Evolutionary conservation across 1,284 basidiomycete genomes (phyloP).

Genomic region (Stygiomarasmius scandens): DNA sequence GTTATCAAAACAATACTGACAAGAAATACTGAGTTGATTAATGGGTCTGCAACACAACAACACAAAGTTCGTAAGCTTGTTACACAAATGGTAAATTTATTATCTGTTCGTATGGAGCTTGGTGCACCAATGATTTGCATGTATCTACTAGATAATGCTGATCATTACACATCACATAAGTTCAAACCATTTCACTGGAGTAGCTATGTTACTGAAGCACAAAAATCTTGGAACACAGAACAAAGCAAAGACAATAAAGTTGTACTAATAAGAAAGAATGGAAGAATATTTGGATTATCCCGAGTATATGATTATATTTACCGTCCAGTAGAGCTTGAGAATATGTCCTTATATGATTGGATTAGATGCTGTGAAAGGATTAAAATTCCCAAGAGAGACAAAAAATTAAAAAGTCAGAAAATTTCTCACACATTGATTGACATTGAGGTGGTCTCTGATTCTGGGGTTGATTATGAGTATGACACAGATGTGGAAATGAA

Average conservation of each 20-base stretch:
- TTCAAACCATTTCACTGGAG: conserved; percentile 32
- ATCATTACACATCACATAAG: conserved; percentile 31
- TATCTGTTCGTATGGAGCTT: conserved; percentile 30
- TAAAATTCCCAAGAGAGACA: neutral
- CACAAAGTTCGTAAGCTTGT: conserved; percentile 30
- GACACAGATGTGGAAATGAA: neutral
- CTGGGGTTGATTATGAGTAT: conserved; percentile 17
- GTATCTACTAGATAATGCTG: conserved; percentile 31
- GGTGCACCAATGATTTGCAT: conserved; percentile 30
- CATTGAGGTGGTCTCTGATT: too few relatives aligned
- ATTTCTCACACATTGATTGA: conserved; percentile 28
- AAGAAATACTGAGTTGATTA: conserved; percentile 23
- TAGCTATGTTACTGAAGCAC: conserved; percentile 23
- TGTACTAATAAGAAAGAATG: conserved; percentile 2
- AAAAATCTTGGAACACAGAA: conserved; percentile 8
- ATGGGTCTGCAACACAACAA: neutral
- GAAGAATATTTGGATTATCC: conserved; percentile 1
- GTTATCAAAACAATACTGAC: conserved; percentile 28
- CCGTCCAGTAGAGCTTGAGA: conserved; percentile 13
- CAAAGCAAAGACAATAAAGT: conserved; percentile 8
- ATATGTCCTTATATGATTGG: conserved; percentile 12
- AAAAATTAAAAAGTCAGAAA: conserved; percentile 24
- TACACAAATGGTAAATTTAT: conserved; percentile 31
- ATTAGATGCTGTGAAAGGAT: conserved; percentile 13
- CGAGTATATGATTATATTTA: conserved; percentile 23